Evolutionary conservation across 108 stramenopile species (phyloP), one percentile per base, ranked within the genome.

Genomic region (Ochromonas danica): DNA sequence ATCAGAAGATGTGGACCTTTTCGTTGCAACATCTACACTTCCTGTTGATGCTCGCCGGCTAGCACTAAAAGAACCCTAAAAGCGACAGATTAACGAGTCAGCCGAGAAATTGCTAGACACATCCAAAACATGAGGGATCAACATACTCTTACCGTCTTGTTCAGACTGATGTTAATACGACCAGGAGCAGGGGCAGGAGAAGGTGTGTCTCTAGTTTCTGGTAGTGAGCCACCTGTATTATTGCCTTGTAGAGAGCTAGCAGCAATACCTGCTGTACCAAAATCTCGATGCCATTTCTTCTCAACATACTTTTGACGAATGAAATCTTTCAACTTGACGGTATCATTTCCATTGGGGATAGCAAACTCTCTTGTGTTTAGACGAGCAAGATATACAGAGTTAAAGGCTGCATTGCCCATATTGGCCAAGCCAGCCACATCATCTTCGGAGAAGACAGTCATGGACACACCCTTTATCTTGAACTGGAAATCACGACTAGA

Each of bases 401-500:
- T 75, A 36, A 30, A 33, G 25, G 45, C 45, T 22, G 3, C 72
- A 75, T 75, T 75, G 31, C 72, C 72, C 27, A 38, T 41, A 17
- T 6, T 14, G 14, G 43, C 45, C 25, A 75, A 31, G 72, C 30
- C 14, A 10, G 43, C 51, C 17, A 27, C 25, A 36, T 75, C 72
- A 6, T 75, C 72, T 31, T 45, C 72, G 27, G 72, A 35, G 40
- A 75, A 75, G 14, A 33, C 35, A 33, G 40, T 33, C 72, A 75
- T 75, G 10, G 72, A 75, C 31, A 75, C 31, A 60, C 72, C 72
- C 25, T 75, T 75, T 3, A 75, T 33, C 31, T 75, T 75, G 31
- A 75, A 75, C 72, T 75, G 72, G 22, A 75, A 75, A 28, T 75
- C 72, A 30, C 72, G 72, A 42, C 72, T 75, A 75, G 6, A 75